Evolutionary conservation across 176 grass and related monocot genomes (phyloP), one percentile per base, ranked within the genome.

Genomic region (Musa acuminata): DNA sequence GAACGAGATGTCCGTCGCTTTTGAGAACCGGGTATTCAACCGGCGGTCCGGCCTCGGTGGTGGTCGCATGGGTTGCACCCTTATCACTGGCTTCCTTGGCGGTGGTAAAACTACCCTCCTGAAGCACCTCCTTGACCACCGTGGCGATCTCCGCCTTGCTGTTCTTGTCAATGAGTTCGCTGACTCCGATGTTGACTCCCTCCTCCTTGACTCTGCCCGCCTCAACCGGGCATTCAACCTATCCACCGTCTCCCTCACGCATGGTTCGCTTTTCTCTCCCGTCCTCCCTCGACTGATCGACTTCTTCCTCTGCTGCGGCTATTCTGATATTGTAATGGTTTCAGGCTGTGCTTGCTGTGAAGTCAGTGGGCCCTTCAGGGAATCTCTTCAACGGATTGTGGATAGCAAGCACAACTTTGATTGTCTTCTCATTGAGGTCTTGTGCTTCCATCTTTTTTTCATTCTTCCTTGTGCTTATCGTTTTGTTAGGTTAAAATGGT

Each of bases 351-450:
- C 55, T 51, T 76, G 57, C 8, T 64, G 74, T 35, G 58, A 76
- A 51, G 35, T 76, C 29, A 62, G 35, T 23, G 74, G 74, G 4
- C 74, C 74, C 10, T 76, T 76, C 74, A 49, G 74, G 17, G 74
- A 76, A 51, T 76, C 74, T 23, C 58, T 76, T 49, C 57, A 76
- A 11, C 55, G 58, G 57, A 76, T 76, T 51, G 74, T 76, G 19
- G 57, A 64, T 49, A 76, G 74, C 58, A 76, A 63, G 74, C 74
- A 76, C 74, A 76, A 76, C 19, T 76, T 76, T 25, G 74, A 76
- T 51, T 76, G 74, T n/a, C 58, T 76, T 17, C 55, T 76, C 13
- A 20, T 76, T n/a, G 74, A 76, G 74, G 74, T 76, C 19, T 59
- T 49, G 23, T 62, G 48, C 27, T 21, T 9, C 8, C 13, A 5